Conservation (phyloP, 805 yeast species). For the Kockiozyma suomiensis region DNA sequence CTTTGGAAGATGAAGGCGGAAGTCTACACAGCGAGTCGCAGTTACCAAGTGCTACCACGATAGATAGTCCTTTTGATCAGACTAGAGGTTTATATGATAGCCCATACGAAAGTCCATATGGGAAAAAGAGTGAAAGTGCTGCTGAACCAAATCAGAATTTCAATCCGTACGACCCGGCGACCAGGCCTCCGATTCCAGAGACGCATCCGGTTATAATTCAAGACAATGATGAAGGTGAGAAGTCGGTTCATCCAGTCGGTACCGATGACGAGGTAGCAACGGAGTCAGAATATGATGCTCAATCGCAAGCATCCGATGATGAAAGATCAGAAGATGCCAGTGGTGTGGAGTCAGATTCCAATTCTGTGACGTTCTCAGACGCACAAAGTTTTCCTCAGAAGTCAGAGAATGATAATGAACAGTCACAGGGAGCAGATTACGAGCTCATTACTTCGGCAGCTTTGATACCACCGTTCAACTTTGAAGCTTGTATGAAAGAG, state of each 20-base stretch:
- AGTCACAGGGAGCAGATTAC: not conserved
- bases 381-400: constrained; percentile 1
- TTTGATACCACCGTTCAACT: constrained; percentile 14
- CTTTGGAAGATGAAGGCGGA: not conserved
- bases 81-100: not conserved
- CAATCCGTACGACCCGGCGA: constrained; percentile 2
- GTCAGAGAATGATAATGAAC: not conserved
- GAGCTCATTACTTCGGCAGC: constrained; percentile 4
- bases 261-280: not conserved
- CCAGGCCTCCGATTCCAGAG: not conserved
- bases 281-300: not conserved
- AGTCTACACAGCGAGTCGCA: not conserved
- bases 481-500: constrained; percentile 12
- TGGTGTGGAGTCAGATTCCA: not conserved
- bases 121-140: not conserved
- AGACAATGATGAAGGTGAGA: not conserved
- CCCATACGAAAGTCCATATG: not conserved
- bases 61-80: not conserved
- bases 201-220: not conserved
- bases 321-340: not conserved
- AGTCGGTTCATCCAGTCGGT: no score
- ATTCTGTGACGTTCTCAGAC: constrained; percentile 7
- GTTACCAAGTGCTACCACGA: not conserved
- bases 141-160: not conserved
- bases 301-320: not conserved